Percentiles rank a stretch among this genome's conserved stretches.
Conservation (phyloP, 257 asterid species). For the Catharanthus roseus region DNA sequence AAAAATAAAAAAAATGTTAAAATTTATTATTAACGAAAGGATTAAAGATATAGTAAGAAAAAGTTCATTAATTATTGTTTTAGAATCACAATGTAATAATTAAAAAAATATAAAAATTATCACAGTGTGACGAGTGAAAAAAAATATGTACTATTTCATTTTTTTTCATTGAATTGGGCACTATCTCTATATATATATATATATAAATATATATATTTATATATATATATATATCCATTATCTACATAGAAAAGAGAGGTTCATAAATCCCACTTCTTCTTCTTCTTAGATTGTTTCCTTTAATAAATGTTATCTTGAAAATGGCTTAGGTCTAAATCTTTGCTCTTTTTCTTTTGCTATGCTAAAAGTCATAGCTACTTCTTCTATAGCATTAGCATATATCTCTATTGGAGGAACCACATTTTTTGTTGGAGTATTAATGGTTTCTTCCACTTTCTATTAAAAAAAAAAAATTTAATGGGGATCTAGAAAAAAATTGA, state of each 20-base stretch:
- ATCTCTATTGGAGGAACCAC: constrained; percentile 15
- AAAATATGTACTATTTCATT: no score
- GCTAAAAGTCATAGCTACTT: constrained; percentile 7
- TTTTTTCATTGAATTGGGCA: no score
- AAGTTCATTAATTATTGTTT: no score
- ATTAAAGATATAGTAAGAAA: no score
- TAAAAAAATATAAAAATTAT: no score
- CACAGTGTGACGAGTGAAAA: no score
- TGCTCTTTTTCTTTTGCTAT: neutral
- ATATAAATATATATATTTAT: no score
- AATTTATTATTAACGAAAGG: no score
- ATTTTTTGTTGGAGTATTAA: constrained; percentile 2
- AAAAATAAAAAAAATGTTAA: no score
- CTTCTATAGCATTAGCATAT: neutral
- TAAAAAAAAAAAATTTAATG: neutral
- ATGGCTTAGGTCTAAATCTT: neutral
- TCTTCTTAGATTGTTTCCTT: neutral
- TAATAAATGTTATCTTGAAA: neutral
- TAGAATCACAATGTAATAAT: no score
- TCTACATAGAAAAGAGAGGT: neutral
- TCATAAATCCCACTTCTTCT: neutral
- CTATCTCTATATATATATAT: no score
- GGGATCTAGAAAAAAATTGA: constrained; percentile 15
- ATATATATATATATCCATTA: constrained; percentile 9
- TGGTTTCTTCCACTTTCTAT: constrained; percentile 16